Evolutionary conservation across 2,329 filamentous ascomycete species (phyloP), one percentile per base, ranked within the genome.

Genomic region (Aspergillus sp.): DNA sequence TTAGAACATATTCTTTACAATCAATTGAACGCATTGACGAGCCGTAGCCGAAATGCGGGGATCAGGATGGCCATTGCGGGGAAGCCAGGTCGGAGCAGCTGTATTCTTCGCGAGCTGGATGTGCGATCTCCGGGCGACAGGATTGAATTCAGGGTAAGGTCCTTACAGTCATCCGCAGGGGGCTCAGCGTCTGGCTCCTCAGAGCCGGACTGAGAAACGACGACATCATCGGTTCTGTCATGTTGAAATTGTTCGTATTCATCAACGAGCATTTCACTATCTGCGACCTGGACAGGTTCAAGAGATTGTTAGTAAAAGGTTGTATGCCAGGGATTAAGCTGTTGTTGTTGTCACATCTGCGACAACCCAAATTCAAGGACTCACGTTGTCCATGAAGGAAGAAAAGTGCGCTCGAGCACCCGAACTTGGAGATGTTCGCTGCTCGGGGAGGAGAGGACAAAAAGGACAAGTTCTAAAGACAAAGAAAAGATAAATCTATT

Each of bases 251-350:
- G 77, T 55, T 80, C 79, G 63, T 79, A 78, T 60, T 78, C 76
- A 67, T 87, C 84, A 66, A 87, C 79, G 72, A 86, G 78, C 82
- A 86, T 86, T 67, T 86, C 84, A 75, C 79, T 84, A 65, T 82
- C 82, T 64, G 73, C 66, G 68, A 84, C 77, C 84, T 86, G 71
- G 46, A 65, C 56, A 59, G 53, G 43, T 61, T 58, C 54, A 71
- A n/a, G 21, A 64, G 62, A 45, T 45, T 47, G 52, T 64, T 49
- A 60, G 61, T 14, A 21, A 51, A 11, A 5, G 12, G n/a, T n/a
- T 23, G 15, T 21, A 27, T 19, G 6, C 17, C 12, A 19, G 24
- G 14, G 7, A 19, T 37, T 21, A 35, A 39, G 33, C 19, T 53
- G 35, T 19, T 19, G 17, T 21, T 52, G 14, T 33, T 52, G 9